phyloP scores from a whole-genome alignment of 2,329 filamentous ascomycete genomes.

The Fusarium denticulatum region DNA sequence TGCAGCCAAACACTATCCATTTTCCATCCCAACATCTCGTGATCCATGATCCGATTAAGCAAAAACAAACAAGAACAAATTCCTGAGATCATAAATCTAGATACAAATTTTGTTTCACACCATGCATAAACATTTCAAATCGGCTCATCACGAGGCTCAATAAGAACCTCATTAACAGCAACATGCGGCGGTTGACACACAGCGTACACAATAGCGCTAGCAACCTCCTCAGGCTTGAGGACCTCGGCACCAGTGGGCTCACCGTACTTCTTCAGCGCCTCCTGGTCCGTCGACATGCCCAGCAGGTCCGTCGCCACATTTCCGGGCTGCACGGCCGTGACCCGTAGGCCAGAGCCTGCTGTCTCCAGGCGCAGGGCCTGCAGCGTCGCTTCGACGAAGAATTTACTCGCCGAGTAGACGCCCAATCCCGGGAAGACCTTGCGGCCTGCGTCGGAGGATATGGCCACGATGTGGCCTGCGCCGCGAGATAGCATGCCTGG shows the following conservation, averaged over 20 bases:
- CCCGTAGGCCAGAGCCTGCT: conserved; percentile 75
- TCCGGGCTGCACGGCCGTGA: conserved; percentile 80
- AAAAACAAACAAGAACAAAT: conserved; percentile 21
- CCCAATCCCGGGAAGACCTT: conserved; percentile 85
- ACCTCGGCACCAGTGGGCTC: conserved; percentile 80
- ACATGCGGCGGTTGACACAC: conserved; percentile 79
- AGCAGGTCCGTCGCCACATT: conserved; percentile 80
- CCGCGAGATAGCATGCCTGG: conserved; percentile 77
- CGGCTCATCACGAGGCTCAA: conserved; percentile 80
- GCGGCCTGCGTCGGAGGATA: conserved; percentile 83
- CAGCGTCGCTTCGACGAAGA: conserved; percentile 86
- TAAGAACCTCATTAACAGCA: conserved; percentile 81
- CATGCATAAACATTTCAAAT: conserved; percentile 56
- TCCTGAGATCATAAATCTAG: conserved; percentile 30
- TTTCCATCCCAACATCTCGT: conserved; percentile 29
- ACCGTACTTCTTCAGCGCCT: conserved; percentile 82
- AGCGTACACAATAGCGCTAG: conserved; percentile 77
- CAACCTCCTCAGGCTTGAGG: conserved; percentile 77
- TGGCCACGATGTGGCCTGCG: conserved; percentile 78
- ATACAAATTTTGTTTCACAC: conserved; percentile 2
- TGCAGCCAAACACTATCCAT: conserved; percentile 16
- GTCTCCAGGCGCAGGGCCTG: conserved; percentile 80
- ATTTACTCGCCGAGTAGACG: conserved; percentile 85
- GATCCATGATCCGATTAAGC: conserved; percentile 29
- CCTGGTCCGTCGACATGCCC: conserved; percentile 77